Base-by-base conservation (phyloP, 306 rosid genomes). In the Trichosanthes cucumerina region DNA sequence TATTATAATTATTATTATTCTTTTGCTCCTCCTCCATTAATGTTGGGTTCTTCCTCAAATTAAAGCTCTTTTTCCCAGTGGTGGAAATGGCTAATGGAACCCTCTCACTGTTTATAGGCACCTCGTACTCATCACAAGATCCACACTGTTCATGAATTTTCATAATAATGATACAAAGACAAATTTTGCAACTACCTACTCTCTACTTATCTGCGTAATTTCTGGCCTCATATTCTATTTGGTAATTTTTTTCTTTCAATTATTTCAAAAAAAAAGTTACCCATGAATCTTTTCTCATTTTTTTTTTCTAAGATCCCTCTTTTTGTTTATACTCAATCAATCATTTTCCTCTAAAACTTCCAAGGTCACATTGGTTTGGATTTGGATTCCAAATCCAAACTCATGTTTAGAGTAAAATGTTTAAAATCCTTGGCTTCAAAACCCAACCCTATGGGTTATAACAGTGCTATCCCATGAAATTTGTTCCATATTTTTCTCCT, bases 11-110 rank as follows among this genome's bases (percentile, higher is more conserved):
- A 66, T 56, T 89, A 9, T 60, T 58, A 19, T 80, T 81, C 7
- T 74, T 81, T 57, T 70, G 75, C 79, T 85, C 59, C 85, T 84
- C 89, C 91, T 86, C 90, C 91, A 85, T 85, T 36, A 34, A 1
- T 16, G 78, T 85, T 69, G 66, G 76, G 72, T 78, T 75, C 50
- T 52, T 56, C 1, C 64, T 24, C 65, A n/a, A 46, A 23, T 24
- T 50, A n/a, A 46, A 23, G 36, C 9, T 53, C 31, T 28, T 24
- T 21, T 21, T 26, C 62, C 3, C 26, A 39, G 21, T 46, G 74
- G 24, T 24, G 52, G 9, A 2, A 63, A 63, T 63, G 80, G 28
- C 19, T 34, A 10, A 2, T 8, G 21, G 19, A 24, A 18, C 3
- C 1, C 26, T 34, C 79, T 58, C 34, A 6, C 4, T 46, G 54